Evolutionary conservation across 2,329 filamentous ascomycete genomes (phyloP).

Genomic region (Fusarium sp.): DNA sequence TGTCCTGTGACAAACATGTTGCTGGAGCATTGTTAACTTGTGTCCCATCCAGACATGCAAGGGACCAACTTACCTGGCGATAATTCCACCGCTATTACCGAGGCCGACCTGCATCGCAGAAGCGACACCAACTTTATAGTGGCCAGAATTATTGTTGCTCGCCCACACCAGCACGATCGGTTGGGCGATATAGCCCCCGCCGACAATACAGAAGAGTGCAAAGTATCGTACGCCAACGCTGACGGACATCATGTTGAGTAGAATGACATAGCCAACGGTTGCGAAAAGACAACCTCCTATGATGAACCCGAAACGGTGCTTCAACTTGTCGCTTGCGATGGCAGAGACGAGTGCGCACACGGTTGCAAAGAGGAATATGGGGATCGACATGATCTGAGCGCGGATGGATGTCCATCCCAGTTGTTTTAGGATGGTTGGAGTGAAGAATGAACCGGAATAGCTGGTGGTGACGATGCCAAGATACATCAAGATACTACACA

Average conservation of each 20-base stretch:
- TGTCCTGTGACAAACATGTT: slow-evolving; percentile 16
- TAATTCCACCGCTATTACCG: slow-evolving; percentile 1
- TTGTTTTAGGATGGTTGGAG: slow-evolving; percentile 4
- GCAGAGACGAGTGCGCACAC: neutral
- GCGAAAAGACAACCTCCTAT: slow-evolving; percentile 13
- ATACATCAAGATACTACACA: slow-evolving; percentile 6
- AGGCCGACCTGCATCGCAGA: slow-evolving; percentile 1
- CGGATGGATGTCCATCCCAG: slow-evolving; percentile 1
- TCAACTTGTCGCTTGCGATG: slow-evolving; percentile 5
- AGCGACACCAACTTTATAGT: slow-evolving; percentile 6
- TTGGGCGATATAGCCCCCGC: slow-evolving; percentile 7
- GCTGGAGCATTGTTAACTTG: neutral
- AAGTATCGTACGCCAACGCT: slow-evolving; percentile 30
- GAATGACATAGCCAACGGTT: slow-evolving; percentile 19
- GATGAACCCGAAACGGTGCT: slow-evolving; percentile 26
- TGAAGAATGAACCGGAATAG: slow-evolving; percentile 9
- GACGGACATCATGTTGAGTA: slow-evolving; percentile 14
- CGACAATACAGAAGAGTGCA: slow-evolving; percentile 16
- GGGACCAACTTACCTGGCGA: slow-evolving; percentile 10
- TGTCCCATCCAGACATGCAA: neutral
- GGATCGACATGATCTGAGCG: slow-evolving; percentile 13
- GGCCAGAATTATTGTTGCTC: slow-evolving; percentile 8
- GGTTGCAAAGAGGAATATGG: slow-evolving; percentile 8
- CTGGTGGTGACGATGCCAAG: slow-evolving; percentile 11
- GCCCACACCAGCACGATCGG: slow-evolving; percentile 5